Conservation (phyloP, 176 grass and related monocot species). For the Canna indica region DNA sequence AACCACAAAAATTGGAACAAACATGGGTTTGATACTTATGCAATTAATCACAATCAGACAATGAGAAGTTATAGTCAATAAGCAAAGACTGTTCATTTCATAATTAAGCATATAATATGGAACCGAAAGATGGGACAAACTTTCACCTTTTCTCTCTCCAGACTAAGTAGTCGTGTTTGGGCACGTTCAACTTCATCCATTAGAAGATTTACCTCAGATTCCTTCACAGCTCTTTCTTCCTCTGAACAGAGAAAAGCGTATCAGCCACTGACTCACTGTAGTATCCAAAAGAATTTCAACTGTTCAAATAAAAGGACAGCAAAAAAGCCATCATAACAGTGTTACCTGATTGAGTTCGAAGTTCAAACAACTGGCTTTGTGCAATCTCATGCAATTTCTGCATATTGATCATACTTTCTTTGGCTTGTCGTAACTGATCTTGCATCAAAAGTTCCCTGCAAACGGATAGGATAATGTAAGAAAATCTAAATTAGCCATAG, state of each 20-base stretch:
- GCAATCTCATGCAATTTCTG: conserved; percentile 94
- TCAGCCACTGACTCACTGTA: too few relatives aligned
- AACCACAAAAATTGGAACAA: too few relatives aligned
- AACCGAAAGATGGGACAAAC: conserved; percentile 8
- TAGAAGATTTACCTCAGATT: conserved; percentile 73
- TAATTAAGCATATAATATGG: conserved; percentile 2
- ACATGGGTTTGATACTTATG: background rate
- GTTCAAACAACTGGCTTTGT: conserved; percentile 94
- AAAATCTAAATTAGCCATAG: background rate
- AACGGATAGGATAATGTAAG: conserved; percentile 8
- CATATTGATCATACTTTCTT: conserved; percentile 98
- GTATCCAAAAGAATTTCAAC: background rate
- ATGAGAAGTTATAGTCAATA: background rate
- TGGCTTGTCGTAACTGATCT: conserved; percentile 92
- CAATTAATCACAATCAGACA: background rate
- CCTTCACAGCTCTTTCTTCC: conserved; percentile 87
- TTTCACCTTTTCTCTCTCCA: conserved; percentile 94
- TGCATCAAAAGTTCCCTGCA: conserved; percentile 76
- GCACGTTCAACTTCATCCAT: conserved; percentile 99
- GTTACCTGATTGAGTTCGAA: conserved; percentile 90
- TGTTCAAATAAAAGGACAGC: background rate
- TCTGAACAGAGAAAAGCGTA: conserved; percentile 55
- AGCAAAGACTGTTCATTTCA: conserved; percentile 3
- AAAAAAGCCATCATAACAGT: background rate
- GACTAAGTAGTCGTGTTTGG: conserved; percentile 78